These are phyloP conservation scores for Podila verticillata DNA, from an alignment of 192 early-diverging fungal species.

Conservation along the genomic window DNA sequence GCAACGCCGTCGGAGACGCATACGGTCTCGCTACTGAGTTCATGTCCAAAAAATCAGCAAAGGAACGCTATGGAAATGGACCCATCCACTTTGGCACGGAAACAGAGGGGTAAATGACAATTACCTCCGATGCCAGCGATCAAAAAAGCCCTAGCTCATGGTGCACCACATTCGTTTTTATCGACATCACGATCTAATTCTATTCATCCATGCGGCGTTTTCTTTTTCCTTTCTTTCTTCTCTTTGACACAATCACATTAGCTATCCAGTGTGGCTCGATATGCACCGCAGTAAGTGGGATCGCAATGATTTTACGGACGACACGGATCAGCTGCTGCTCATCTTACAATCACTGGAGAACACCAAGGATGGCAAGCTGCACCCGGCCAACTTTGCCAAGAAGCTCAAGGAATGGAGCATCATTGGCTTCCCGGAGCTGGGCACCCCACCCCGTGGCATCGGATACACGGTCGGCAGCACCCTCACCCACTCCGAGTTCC, in stretches of 20 bases:
- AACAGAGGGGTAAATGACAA: slow-evolving; percentile 10
- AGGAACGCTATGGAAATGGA: slow-evolving; percentile 59
- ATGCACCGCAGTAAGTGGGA: slow-evolving; percentile 52
- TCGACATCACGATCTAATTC: no score
- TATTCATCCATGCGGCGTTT: background rate
- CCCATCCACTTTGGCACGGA: slow-evolving; percentile 69
- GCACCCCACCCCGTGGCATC: slow-evolving; percentile 67
- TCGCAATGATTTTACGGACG: slow-evolving; percentile 59
- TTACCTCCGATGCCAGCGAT: no score
- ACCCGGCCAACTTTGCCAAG: slow-evolving; percentile 59
- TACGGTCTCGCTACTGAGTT: slow-evolving; percentile 74
- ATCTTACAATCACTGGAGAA: slow-evolving; percentile 61
- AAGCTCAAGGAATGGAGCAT: slow-evolving; percentile 61
- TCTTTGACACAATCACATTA: background rate
- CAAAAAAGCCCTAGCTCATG: no score
- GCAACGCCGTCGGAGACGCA: slow-evolving; percentile 70
- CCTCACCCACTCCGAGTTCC: slow-evolving; percentile 55
- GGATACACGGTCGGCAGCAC: slow-evolving; percentile 61
- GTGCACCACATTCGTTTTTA: no score
- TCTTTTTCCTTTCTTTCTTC: background rate
- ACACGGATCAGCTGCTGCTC: slow-evolving; percentile 68
- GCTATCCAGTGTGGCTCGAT: slow-evolving; percentile 50
- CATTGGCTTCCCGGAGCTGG: slow-evolving; percentile 60
- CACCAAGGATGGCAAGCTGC: slow-evolving; percentile 57
- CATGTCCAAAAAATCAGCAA: slow-evolving; percentile 55